Percentiles rank a stretch among this genome's conserved stretches.
These are phyloP conservation scores for Polytrichum commune DNA, from an alignment of 225 moss, liverwort and hornwort species.

Conservation along the genomic window DNA sequence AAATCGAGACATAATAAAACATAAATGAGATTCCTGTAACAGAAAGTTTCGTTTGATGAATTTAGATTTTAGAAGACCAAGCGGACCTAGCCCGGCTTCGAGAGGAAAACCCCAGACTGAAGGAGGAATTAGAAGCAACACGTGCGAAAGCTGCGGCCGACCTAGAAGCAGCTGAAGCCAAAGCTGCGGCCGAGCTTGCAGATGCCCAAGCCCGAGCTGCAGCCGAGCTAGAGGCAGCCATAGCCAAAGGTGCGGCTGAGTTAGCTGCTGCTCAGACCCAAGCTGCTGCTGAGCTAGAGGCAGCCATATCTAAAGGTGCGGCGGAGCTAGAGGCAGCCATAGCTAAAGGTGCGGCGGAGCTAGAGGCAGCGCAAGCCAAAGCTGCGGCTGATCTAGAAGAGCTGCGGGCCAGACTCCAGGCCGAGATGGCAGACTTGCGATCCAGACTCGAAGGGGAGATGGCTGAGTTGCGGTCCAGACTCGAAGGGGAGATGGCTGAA, in stretches of 20 bases:
- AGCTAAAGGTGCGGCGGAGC: constrained; percentile 9
- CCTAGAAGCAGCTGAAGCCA: constrained; percentile 21
- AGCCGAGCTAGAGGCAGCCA: constrained; percentile 23
- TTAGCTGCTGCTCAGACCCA: constrained; percentile 33
- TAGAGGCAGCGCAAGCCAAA: constrained; percentile 31
- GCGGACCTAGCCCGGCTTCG: constrained; percentile 45
- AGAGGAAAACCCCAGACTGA: constrained; percentile 47
- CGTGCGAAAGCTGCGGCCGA: constrained; percentile 37
- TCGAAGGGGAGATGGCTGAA: no score
- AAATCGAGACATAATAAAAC: no score
- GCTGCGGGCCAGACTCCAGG: not conserved
- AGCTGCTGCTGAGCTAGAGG: constrained; percentile 28
- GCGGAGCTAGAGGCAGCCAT: constrained; percentile 14
- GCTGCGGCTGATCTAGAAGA: constrained; percentile 27
- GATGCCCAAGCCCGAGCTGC: constrained; percentile 32
- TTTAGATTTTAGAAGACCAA: constrained; percentile 40
- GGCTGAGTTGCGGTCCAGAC: no score
- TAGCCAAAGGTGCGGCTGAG: constrained; percentile 27
- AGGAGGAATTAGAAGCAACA: constrained; percentile 36
- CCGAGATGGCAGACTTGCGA: not conserved
- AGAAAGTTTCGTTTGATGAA: not conserved
- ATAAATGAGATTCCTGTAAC: no score
- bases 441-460: no score
- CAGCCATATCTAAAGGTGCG: constrained; percentile 23
- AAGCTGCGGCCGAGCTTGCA: constrained; percentile 29